Conservation (phyloP, 2,329 filamentous ascomycete species). For the Neodidymelliopsis sp. region DNA sequence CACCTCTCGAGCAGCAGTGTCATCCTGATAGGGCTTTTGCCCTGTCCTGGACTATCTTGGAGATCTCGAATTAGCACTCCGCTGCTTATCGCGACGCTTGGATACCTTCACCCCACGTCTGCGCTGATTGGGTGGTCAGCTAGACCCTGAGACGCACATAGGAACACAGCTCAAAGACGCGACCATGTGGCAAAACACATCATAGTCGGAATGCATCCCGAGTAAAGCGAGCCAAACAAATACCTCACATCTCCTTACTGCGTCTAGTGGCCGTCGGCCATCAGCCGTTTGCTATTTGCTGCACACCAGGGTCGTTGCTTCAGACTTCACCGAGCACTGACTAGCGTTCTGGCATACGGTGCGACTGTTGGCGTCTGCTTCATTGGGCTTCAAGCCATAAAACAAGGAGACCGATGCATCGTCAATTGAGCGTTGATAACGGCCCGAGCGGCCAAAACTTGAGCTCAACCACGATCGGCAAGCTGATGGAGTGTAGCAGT, state of each 20-base stretch:
- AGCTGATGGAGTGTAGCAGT: too few relatives aligned
- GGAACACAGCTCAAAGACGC: slow-evolving; percentile 16
- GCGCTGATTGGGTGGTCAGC: slow-evolving; percentile 25
- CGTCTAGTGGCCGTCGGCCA: slow-evolving; percentile 32
- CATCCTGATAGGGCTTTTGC: slow-evolving; percentile 16
- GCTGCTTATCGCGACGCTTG: slow-evolving; percentile 32
- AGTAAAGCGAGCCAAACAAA: slow-evolving; percentile 18
- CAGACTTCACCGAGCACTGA: slow-evolving; percentile 3
- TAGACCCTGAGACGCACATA: slow-evolving; percentile 19
- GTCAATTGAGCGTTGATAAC: neutral
- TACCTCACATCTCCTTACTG: slow-evolving; percentile 8
- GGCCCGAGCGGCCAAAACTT: too few relatives aligned
- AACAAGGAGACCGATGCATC: too few relatives aligned
- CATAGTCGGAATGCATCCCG: slow-evolving; percentile 17
- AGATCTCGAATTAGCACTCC: slow-evolving; percentile 8
- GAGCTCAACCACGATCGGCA: too few relatives aligned
- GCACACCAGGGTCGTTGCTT: slow-evolving; percentile 17
- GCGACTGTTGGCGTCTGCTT: neutral
- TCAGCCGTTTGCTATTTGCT: slow-evolving; percentile 28
- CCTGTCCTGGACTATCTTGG: slow-evolving; percentile 13
- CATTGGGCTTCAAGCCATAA: too few relatives aligned
- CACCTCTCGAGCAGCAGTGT: slow-evolving; percentile 8
- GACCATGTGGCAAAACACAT: slow-evolving; percentile 17
- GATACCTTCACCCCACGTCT: slow-evolving; percentile 33
- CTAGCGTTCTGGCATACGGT: neutral